Evolutionary conservation across 345 rosid species (phyloP), one percentile per base, ranked within the genome.

Genomic region (Anastatica hierochuntica): DNA sequence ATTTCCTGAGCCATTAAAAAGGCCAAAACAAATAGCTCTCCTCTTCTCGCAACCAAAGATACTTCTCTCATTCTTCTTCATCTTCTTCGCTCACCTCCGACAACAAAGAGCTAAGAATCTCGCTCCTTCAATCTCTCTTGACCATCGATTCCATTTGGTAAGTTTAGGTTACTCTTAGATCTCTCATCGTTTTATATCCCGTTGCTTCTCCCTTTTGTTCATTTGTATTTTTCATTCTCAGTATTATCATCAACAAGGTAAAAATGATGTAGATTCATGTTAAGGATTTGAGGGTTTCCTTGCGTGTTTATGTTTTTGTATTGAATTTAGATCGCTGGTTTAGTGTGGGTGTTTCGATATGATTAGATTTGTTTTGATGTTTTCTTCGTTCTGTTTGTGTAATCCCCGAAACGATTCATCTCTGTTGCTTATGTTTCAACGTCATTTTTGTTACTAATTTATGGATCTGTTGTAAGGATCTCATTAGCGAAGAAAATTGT

Each of bases 91-190:
- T n/a, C n/a, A n/a, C n/a, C n/a, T n/a, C n/a, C n/a, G n/a, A 60
- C 54, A 64, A 62, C 12, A 49, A 72, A 68, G 66, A 77, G 64
- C 68, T 66, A 67, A 57, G 69, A 57, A 29, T 63, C 51, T 35
- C 47, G 14, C 62, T 64, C 74, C 71, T 46, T 36, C 20, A 18
- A 17, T 43, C 46, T 39, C 31, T 48, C 51, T 14, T 54, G 2
- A 51, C 64, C 68, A 11, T 60, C 75, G 19, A 46, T 69, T 66
- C 19, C 36, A 2, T 43, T 49, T 16, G 71, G 46, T 60, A 57
- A 20, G 42, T 38, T 12, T 49, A 30, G 47, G 9, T 10, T 33
- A 8, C 43, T 37, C 43, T 75, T 51, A 68, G 56, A 64, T 73
- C 74, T 13, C 11, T 9, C 12, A 0, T 30, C 21, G 10, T 52